These are phyloP conservation scores for Coprinopsis sp. DNA, from an alignment of 768 basidiomycete species.

Conservation along the genomic window DNA sequence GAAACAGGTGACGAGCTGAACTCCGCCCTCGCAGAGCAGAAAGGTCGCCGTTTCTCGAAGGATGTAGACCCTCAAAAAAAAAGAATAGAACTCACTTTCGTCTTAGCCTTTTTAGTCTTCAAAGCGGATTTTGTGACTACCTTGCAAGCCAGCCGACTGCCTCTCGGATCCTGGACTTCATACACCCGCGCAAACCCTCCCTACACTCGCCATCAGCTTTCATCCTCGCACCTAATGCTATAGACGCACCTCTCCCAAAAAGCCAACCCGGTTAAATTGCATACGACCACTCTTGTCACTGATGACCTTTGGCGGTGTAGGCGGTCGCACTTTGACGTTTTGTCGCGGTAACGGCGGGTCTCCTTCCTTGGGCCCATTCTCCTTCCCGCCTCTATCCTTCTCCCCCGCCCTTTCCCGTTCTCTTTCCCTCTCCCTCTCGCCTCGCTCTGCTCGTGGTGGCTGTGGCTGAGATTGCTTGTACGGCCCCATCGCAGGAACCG, in stretches of 20 bases:
- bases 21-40: no score
- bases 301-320: constrained; percentile 76
- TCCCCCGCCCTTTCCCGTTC: neutral
- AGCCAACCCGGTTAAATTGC: constrained; percentile 69
- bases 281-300: constrained; percentile 53
- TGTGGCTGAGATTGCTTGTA: no score
- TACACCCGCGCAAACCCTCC: constrained; percentile 98
- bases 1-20: no score
- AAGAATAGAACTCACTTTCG: constrained; percentile 58
- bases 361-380: constrained; percentile 3
- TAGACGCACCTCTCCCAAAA: constrained; percentile 79
- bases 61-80: neutral
- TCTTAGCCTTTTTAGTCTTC: constrained; percentile 95
- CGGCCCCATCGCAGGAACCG: no score
- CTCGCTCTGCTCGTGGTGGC: no score
- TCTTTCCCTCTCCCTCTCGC: no score
- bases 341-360: constrained; percentile 70
- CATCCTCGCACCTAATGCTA: neutral
- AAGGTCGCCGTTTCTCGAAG: no score
- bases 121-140: constrained; percentile 91
- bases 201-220: constrained; percentile 28
- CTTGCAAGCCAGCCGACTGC: constrained; percentile 77
- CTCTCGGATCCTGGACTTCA: constrained; percentile 75
- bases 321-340: constrained; percentile 77
- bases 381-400: neutral